Conservation (phyloP, 208 protist species). For the Wallacemonas sp. region DNA sequence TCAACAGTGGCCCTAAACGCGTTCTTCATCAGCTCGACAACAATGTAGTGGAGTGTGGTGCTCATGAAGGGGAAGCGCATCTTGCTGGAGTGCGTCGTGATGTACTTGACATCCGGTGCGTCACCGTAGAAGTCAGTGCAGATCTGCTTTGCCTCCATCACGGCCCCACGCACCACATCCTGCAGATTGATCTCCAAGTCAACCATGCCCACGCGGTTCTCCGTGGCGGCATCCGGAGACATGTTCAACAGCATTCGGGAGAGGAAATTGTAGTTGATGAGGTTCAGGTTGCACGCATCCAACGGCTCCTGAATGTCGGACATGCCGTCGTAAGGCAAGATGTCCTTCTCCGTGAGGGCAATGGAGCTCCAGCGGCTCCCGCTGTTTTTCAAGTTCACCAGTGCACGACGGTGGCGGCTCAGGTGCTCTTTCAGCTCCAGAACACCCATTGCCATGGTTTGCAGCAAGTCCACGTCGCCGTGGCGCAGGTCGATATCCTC, state of each 20-base stretch:
- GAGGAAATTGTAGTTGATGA: conserved; percentile 88
- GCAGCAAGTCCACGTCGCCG: conserved; percentile 60
- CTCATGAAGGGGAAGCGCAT: conserved; percentile 92
- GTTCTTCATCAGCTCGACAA: conserved; percentile 96
- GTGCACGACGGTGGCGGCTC: conserved; percentile 55
- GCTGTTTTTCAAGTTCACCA: conserved; percentile 52
- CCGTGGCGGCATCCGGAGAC: conserved; percentile 28
- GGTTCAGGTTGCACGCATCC: conserved; percentile 60
- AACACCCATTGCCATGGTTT: conserved; percentile 80
- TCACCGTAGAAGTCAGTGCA: conserved; percentile 91
- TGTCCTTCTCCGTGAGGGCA: conserved; percentile 37
- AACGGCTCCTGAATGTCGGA: conserved; percentile 66
- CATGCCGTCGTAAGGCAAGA: conserved; percentile 60
- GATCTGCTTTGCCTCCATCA: conserved; percentile 87
- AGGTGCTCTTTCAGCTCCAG: conserved; percentile 84
- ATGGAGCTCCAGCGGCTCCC: conserved; percentile 37
- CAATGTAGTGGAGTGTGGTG: conserved; percentile 94
- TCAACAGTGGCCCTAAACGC: conserved; percentile 91
- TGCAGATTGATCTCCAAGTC: conserved; percentile 87
- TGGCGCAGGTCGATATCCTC: conserved; percentile 75
- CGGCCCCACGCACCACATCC: conserved; percentile 78
- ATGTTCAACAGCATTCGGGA: conserved; percentile 80
- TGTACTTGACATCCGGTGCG: conserved; percentile 87
- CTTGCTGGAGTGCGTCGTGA: conserved; percentile 59
- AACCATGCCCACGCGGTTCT: conserved; percentile 77